Evolutionary conservation across 768 basidiomycete species (phyloP), one percentile per base, ranked within the genome.

Genomic region (Lentinus tigrinus): DNA sequence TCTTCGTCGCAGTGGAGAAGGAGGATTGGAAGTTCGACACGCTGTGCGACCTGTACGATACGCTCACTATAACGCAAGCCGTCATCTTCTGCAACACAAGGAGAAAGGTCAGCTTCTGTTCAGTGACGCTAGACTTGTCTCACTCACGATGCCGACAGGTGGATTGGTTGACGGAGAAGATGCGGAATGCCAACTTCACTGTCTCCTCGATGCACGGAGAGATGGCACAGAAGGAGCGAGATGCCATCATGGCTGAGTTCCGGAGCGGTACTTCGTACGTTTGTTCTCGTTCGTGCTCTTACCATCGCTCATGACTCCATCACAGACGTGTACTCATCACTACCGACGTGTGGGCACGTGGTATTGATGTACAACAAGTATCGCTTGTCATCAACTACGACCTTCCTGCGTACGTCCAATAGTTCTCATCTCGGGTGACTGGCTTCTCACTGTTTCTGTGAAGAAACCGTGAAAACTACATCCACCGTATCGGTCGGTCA

Each of bases 21-120:
- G 96, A 99, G 74, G 96, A 99, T 70, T 98, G 95, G 95, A 99
- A 99, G 72, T 95, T 97, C 69, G 95, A 98, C 75, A 98, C 95
- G 0, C 81, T 99, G 31, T 97, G 92, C 71, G 96, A 97, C 77
- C 77, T 99, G 47, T 98, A 97, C 75, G 96, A 98, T 74, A 98
- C 96, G 27, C 85, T 99, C 64, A 98, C 95, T 53, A 98, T 99
- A 73, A 98, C 95, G 7, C 96, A 98, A 81, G 96, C 95, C 47
- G 95, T 98, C 72, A 97, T 98, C 71, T 98, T 98, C 79, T 98
- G 96, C 78, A 98, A 98, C 78, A 98, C 95, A 16, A 84, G 93
- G 67, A 83, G 95, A 78, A 98, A 98, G 89, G 95, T 91, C 47
- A 16, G 80, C 64, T 14, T 13, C 8, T n/a, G 23, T 11, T 3